Evolutionary conservation across 2,329 filamentous ascomycete species (phyloP).

Genomic region (Colletotrichum tamarilloi): DNA sequence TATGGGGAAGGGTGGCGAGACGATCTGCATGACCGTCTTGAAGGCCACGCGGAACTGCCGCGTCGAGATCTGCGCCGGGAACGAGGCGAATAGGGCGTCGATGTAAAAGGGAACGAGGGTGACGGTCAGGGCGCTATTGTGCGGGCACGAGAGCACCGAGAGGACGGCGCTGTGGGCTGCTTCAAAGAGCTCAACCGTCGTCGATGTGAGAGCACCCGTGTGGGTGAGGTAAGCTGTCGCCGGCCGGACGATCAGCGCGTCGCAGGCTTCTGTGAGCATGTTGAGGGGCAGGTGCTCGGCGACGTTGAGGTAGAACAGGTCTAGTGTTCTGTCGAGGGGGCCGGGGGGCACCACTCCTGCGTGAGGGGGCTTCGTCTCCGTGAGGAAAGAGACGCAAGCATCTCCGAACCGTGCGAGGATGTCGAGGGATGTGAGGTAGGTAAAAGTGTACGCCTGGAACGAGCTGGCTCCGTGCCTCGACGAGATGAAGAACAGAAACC

Average conservation of each 20-base stretch:
- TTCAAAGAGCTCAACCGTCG: slow-evolving; percentile 77
- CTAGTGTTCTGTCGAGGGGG: slow-evolving; percentile 75
- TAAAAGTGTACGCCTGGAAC: slow-evolving; percentile 88
- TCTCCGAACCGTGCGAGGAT: slow-evolving; percentile 78
- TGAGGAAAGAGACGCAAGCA: slow-evolving; percentile 74
- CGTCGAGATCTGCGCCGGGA: slow-evolving; percentile 81
- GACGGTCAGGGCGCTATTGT: slow-evolving; percentile 77
- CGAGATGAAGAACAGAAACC: slow-evolving; percentile 85
- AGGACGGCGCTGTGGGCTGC: slow-evolving; percentile 86
- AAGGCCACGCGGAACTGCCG: slow-evolving; percentile 92
- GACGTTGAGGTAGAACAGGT: slow-evolving; percentile 88
- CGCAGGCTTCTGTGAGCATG: slow-evolving; percentile 74
- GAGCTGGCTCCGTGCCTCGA: slow-evolving; percentile 76
- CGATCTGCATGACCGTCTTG: slow-evolving; percentile 84
- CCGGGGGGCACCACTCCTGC: slow-evolving; percentile 69
- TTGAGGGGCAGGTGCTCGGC: slow-evolving; percentile 84
- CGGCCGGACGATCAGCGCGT: slow-evolving; percentile 78
- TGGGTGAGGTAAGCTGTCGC: slow-evolving; percentile 78
- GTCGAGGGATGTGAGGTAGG: slow-evolving; percentile 85
- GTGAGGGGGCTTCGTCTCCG: slow-evolving; percentile 63
- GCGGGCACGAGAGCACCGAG: slow-evolving; percentile 82
- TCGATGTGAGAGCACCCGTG: slow-evolving; percentile 54
- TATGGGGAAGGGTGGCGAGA: slow-evolving; percentile 82
- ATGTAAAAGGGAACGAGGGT: slow-evolving; percentile 85
- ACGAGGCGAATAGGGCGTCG: slow-evolving; percentile 81